Evolutionary conservation across 176 grass and related monocot genomes (phyloP).

Genomic region (Oryza glaberrima): DNA sequence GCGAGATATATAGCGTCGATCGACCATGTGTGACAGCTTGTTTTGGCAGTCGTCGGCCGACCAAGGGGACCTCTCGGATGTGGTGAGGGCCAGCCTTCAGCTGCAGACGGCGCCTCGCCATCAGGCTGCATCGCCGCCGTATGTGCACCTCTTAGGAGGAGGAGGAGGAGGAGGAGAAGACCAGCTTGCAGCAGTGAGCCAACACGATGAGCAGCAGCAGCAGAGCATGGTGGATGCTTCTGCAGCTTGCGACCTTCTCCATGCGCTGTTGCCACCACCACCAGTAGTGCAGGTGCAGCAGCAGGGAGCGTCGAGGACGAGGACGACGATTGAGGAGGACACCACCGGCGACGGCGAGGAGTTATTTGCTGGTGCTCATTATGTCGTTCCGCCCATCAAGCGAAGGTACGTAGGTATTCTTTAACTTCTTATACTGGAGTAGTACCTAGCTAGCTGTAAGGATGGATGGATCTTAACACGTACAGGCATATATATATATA

Average conservation of each 20-base stretch:
- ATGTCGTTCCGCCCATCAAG: neutral
- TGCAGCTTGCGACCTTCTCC: neutral
- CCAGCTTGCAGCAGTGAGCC: neutral
- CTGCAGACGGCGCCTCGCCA: neutral
- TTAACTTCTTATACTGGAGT: too few species aligned
- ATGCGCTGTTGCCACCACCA: neutral
- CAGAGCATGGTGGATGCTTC: neutral
- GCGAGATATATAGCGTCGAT: neutral
- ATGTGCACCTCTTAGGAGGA: slow-evolving; percentile 3
- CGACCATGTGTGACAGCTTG: slow-evolving; percentile 69
- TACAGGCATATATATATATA: neutral
- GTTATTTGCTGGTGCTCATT: neutral
- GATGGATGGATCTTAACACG: too few species aligned
- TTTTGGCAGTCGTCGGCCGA: slow-evolving; percentile 70
- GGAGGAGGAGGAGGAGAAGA: neutral
- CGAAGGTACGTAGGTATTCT: neutral
- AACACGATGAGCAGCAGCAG: slow-evolving; percentile 20
- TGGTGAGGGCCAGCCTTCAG: slow-evolving; percentile 56
- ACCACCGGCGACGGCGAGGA: neutral
- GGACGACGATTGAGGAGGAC: neutral
- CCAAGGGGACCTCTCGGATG: slow-evolving; percentile 74
- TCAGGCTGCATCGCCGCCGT: neutral
- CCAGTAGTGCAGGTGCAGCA: neutral
- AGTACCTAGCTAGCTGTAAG: too few species aligned
- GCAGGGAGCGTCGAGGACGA: too few species aligned